Base-by-base conservation (phyloP, 2,329 filamentous ascomycete genomes). In the Trichoderma oligosporum region DNA sequence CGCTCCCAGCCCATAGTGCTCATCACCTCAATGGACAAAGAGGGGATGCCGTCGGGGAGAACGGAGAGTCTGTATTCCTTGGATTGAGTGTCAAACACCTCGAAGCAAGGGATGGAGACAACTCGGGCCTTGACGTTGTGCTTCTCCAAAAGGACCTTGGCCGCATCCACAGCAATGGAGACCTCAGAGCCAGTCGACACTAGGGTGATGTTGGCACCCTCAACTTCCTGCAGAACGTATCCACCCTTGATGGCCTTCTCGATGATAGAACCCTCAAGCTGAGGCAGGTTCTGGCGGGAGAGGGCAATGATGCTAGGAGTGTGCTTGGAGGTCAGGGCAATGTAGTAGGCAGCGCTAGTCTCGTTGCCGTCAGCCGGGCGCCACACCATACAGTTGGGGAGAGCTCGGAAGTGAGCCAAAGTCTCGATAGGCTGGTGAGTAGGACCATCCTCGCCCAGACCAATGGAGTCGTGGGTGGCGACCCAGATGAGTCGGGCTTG, bases 331-430 rank as follows among this genome's bases (percentile, higher is more conserved):
- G 89, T 96, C 66, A 99, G 80, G 48, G 92, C 90, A 70, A 96
- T 82, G 80, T 97, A 97, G 85, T 97, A 99, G 66, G 94, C 93
- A 70, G 91, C 93, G 72, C 89, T 95, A 68, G 89, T 94, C 88
- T 99, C 94, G 81, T 97, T 97, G 71, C 93, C 93, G 71, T 97
- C 94, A 68, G 94, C 93, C 66, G 94, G 94, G 72, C 94, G 92
- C 94, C 94, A 97, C 69, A 97, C 93, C 90, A 97, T 96, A 82
- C 88, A 89, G 87, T 99, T 99, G 72, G 94, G 94, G 67, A 97
- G 85, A 64, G 94, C 94, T 74, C 94, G 93, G 91, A 97, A 97
- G 80, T 97, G 94, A 60, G 92, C 88, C 63, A 97, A 86, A 42
- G 91, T 96, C 86, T 99, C 94, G 67, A 99, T 96, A 74, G 94